A percentile compares a stretch with the other conserved stretches of the same genome.
phyloP scores from a whole-genome alignment of 2,329 filamentous ascomycete species.

The Alternaria dauci region DNA sequence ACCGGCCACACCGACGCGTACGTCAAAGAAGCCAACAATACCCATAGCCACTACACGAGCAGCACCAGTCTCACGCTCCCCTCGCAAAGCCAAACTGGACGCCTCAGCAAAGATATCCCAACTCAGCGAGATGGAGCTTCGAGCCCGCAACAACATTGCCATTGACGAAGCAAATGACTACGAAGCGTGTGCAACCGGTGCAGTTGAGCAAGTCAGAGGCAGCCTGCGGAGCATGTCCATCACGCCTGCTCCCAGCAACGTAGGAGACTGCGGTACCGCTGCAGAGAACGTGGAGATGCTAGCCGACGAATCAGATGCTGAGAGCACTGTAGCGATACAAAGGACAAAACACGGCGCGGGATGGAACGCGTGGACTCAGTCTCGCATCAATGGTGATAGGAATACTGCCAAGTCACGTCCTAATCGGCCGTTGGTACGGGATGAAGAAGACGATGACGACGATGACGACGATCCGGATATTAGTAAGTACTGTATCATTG shows the following conservation, averaged over 20 bases:
- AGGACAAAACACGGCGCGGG: not conserved
- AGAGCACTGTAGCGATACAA: not conserved
- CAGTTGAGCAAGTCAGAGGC: not conserved
- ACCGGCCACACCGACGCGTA: not conserved
- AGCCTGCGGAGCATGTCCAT: not conserved
- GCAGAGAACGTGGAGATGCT: not conserved
- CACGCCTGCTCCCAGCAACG: not conserved
- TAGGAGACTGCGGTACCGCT: not conserved
- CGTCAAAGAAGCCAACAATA: not conserved
- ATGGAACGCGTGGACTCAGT: conserved; percentile 7
- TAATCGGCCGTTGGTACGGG: not conserved
- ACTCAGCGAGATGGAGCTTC: not conserved
- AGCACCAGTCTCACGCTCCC: not conserved
- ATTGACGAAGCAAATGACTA: not conserved
- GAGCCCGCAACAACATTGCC: not conserved
- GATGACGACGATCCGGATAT: conserved; percentile 18
- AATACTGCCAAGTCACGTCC: not conserved
- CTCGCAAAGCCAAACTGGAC: not conserved
- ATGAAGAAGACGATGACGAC: conserved; percentile 2
- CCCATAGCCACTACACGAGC: not conserved
- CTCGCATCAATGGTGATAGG: conserved; percentile 11
- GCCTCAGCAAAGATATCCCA: not conserved
- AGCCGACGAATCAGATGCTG: not conserved
- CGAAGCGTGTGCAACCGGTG: not conserved
- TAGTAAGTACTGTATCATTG: conserved; percentile 17